Conservation (phyloP, 306 rosid genomes). For the Begonia peltatifolia region DNA sequence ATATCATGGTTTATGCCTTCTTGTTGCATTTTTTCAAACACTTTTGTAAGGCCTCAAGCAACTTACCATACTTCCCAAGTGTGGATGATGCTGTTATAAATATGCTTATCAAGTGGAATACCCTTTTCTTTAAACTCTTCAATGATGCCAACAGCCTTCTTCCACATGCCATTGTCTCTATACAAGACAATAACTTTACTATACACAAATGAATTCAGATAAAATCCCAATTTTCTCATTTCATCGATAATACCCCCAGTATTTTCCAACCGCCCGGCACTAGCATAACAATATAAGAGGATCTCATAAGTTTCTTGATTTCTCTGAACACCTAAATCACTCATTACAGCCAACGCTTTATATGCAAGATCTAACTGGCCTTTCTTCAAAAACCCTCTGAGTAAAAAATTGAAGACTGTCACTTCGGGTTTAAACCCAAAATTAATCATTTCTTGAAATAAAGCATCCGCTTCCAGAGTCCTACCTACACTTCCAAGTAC, state of each 20-base stretch:
- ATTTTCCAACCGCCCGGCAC: too few relatives aligned
- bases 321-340: slow-evolving; percentile 16
- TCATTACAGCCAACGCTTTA: slow-evolving; percentile 33
- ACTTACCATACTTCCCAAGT: slow-evolving; percentile 58
- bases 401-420: slow-evolving; percentile 39
- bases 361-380: slow-evolving; percentile 44
- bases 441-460: slow-evolving; percentile 50
- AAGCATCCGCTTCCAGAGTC: slow-evolving; percentile 56
- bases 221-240: slow-evolving; percentile 43
- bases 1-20: slow-evolving; percentile 42
- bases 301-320: slow-evolving; percentile 43
- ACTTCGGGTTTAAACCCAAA: slow-evolving; percentile 35
- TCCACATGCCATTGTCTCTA: slow-evolving; percentile 84
- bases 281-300: too few relatives aligned
- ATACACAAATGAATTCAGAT: slow-evolving; percentile 38
- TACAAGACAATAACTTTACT: slow-evolving; percentile 52
- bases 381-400: slow-evolving; percentile 58
- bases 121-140: slow-evolving; percentile 48
- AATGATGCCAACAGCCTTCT: slow-evolving; percentile 55
- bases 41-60: slow-evolving; percentile 47
- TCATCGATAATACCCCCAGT: slow-evolving; percentile 46
- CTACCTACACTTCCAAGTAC: slow-evolving; percentile 55
- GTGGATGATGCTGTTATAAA: slow-evolving; percentile 55
- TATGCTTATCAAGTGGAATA: slow-evolving; percentile 32
- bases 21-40: slow-evolving; percentile 43